These are phyloP conservation scores for Rhinocladiella mackenziei DNA, from an alignment of 2,329 filamentous ascomycete species.

Conservation along the genomic window DNA sequence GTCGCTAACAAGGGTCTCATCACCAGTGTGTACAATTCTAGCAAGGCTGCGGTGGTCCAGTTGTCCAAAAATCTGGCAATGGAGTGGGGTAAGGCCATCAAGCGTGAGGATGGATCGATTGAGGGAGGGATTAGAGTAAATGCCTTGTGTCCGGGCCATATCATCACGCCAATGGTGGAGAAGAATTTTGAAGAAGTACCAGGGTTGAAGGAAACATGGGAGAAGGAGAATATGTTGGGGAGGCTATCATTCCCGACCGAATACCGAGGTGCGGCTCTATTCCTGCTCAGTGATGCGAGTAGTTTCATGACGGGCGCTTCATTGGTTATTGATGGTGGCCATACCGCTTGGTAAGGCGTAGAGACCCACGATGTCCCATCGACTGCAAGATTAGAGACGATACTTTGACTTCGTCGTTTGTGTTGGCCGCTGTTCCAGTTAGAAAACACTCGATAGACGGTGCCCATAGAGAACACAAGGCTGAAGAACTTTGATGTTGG, in stretches of 20 bases:
- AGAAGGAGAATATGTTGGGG: slow-evolving; percentile 49
- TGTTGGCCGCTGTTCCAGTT: no score
- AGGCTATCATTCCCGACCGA: slow-evolving; percentile 23
- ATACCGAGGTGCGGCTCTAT: slow-evolving; percentile 12
- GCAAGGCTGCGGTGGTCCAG: slow-evolving; percentile 37
- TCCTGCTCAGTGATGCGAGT: slow-evolving; percentile 31
- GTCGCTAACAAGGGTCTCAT: slow-evolving; percentile 53
- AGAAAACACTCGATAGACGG: no score
- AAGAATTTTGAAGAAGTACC: slow-evolving; percentile 34
- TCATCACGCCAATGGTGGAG: slow-evolving; percentile 46
- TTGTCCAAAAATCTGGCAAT: slow-evolving; percentile 47
- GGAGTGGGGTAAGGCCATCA: no score
- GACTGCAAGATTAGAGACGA: no score
- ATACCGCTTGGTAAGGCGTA: no score
- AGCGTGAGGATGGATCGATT: no score
- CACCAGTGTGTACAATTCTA: slow-evolving; percentile 48
- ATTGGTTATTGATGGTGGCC: slow-evolving; percentile 47
- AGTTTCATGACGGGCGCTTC: slow-evolving; percentile 55
- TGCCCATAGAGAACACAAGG: no score
- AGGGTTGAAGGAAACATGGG: slow-evolving; percentile 52
- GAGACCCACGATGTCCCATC: no score
- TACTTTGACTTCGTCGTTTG: no score
- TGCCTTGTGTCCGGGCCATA: slow-evolving; percentile 47
- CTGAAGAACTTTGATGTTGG: no score
- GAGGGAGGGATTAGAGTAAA: slow-evolving; percentile 46